Evolutionary conservation across 2,329 filamentous ascomycete genomes (phyloP).

Genomic region (Microsporum audouinii): DNA sequence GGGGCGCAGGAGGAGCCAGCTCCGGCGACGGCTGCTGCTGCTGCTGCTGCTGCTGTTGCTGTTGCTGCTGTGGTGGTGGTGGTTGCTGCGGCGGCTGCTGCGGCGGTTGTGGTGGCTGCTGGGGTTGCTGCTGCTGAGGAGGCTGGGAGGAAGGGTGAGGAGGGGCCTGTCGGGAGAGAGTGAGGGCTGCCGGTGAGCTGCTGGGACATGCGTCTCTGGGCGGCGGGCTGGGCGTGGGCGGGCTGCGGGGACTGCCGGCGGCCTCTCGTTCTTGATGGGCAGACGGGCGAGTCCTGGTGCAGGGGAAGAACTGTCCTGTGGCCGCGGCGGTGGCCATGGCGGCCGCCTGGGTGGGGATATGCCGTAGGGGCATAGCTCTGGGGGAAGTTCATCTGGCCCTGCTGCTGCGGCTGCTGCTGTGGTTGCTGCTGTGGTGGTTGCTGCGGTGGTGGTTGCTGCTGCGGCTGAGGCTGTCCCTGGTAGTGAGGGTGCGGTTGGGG

Average conservation of each 20-base stretch:
- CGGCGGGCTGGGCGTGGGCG: constrained; percentile 38
- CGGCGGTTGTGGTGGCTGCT: constrained; percentile 37
- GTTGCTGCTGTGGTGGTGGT: constrained; percentile 36
- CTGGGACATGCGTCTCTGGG: constrained; percentile 57
- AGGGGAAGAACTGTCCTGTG: constrained; percentile 69
- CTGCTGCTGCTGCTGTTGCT: constrained; percentile 76
- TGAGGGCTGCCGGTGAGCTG: constrained; percentile 45
- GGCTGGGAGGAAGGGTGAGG: constrained; percentile 12
- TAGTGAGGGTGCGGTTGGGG: constrained; percentile 61
- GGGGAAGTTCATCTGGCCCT: constrained; percentile 64
- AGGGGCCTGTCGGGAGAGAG: constrained; percentile 62
- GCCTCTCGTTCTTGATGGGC: constrained; percentile 62
- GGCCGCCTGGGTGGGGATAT: constrained; percentile 76
- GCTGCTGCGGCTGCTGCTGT: constrained; percentile 48
- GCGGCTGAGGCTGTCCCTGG: constrained; percentile 50
- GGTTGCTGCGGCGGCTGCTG: constrained; percentile 38
- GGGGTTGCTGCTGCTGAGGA: constrained; percentile 33
- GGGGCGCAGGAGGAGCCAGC: constrained; percentile 44
- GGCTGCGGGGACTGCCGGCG: constrained; percentile 54
- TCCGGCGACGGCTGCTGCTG: constrained; percentile 35
- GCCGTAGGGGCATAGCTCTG: constrained; percentile 66
- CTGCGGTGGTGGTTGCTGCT: constrained; percentile 51
- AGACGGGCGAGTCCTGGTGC: constrained; percentile 67
- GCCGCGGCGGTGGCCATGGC: constrained; percentile 92
- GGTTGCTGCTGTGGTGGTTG: constrained; percentile 44